Base-by-base conservation (phyloP, 1,284 basidiomycete species). In the Earliella scabrosa region DNA sequence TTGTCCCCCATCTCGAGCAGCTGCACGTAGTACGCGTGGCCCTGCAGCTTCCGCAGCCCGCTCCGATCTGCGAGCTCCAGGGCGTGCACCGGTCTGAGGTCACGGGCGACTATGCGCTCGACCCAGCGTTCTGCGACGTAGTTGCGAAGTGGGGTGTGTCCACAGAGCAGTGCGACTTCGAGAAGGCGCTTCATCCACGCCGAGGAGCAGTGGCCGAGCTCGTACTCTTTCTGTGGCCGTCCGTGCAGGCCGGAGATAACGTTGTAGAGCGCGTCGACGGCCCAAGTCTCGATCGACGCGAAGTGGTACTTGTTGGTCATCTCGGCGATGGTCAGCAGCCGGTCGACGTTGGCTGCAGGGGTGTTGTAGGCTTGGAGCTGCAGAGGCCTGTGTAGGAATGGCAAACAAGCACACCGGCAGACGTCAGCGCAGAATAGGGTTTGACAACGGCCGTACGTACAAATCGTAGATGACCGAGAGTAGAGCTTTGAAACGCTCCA, bases 401-500 rank as follows among this genome's bases (percentile, higher is more conserved):
- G 34, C 4, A 39, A 35, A 18, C 14, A 27, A 14, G 23, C 13
- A 24, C 34, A 45, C 24, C 23, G 13, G 34, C 29, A 34, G 40
- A 56, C 50, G 50, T 58, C 56, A 61, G 54, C 43, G 20, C 36
- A 27, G 31, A 21, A 48, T 21, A 4, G 11, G 24, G 24, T 23
- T 35, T 11, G 43, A 20, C 29, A 18, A 39, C 13, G 10, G 18
- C 20, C 29, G 21, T 27, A 76, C 81, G 69, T 69, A 82, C 81
- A 81, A 56, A 16, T 78, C 78, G 58, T 83, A 83, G 38, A 83
- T 60, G 0, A 79, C 71, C 70, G 77, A 79, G 53, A 82, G 68
- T 26, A 83, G 69, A 18, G 76, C 72, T 6, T 76, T 73, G 58
- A 83, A 81, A 29, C 80, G 72, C 45, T 77, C 75, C 43, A 73